These are phyloP conservation scores for Sclerotinia glacialis DNA, from an alignment of 2,329 filamentous ascomycete species.

Conservation along the genomic window DNA sequence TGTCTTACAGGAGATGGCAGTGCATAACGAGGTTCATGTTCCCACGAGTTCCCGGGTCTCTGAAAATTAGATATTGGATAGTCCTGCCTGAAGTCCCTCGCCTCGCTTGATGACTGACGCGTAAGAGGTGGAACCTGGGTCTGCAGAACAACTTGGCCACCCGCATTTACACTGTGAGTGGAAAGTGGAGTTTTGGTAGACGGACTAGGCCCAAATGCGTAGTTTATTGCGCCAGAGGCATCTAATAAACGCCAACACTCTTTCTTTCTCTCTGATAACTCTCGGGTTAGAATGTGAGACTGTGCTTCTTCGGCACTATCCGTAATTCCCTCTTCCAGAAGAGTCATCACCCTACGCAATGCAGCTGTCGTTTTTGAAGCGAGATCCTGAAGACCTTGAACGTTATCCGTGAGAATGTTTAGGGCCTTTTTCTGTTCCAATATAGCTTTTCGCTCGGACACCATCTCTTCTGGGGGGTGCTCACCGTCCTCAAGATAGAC, in stretches of 20 bases:
- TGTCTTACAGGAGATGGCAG: conserved; percentile 8
- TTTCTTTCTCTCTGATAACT: conserved; percentile 33
- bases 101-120: neutral
- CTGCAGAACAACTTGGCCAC: conserved; percentile 37
- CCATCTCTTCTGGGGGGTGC: conserved; percentile 29
- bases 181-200: conserved; percentile 21
- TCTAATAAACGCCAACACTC: conserved; percentile 32
- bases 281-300: conserved; percentile 26
- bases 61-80: neutral
- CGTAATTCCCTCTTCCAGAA: conserved; percentile 31
- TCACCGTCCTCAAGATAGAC: conserved; percentile 31
- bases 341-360: neutral
- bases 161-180: conserved; percentile 30
- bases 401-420: neutral
- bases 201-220: conserved; percentile 32
- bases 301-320: conserved; percentile 29
- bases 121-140: conserved; percentile 26
- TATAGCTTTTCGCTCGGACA: conserved; percentile 31
- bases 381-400: conserved; percentile 11
- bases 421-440: conserved; percentile 29
- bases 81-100: conserved; percentile 2
- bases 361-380: conserved; percentile 17
- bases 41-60: neutral
- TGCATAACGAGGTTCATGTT: neutral
- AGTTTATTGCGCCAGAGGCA: conserved; percentile 34